Evolutionary conservation across 345 rosid genomes (phyloP).

Genomic region (Eucalyptus pauciflora): DNA sequence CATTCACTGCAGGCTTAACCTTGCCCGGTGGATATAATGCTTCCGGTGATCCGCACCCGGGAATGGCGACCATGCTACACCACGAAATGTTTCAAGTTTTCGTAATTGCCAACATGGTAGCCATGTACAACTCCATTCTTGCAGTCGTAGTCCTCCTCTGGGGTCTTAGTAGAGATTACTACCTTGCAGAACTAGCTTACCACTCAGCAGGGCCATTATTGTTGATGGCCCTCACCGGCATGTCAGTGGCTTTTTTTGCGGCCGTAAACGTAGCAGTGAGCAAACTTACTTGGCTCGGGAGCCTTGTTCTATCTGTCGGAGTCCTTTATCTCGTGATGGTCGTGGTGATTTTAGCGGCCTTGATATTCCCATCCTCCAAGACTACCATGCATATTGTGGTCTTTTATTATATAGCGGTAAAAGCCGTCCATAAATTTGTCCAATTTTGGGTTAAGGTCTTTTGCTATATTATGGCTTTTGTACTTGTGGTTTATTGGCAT

Average conservation of each 20-base stretch:
- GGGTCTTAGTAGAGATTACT: accelerated
- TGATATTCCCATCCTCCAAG: too few relatives aligned
- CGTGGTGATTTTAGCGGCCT: neutral
- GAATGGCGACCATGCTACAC: accelerated
- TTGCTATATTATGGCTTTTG: too few relatives aligned
- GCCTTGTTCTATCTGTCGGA: accelerated
- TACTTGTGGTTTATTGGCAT: too few relatives aligned
- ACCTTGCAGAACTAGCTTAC: neutral
- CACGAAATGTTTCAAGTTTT: accelerated
- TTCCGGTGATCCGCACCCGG: accelerated
- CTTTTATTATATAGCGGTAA: too few relatives aligned
- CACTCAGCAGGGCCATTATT: neutral
- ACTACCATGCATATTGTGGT: too few relatives aligned
- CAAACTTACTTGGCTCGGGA: accelerated
- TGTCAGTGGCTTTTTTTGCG: neutral
- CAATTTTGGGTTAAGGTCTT: too few relatives aligned
- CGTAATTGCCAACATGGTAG: accelerated
- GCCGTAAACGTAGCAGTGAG: accelerated
- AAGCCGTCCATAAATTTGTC: too few relatives aligned
- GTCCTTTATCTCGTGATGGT: accelerated
- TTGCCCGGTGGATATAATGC: neutral
- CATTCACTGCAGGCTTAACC: accelerated
- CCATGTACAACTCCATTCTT: neutral
- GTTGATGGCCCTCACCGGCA: accelerated
- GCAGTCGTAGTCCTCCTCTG: neutral